Base-by-base conservation (phyloP, 2,329 filamentous ascomycete species). In the Fusarium nanum region DNA sequence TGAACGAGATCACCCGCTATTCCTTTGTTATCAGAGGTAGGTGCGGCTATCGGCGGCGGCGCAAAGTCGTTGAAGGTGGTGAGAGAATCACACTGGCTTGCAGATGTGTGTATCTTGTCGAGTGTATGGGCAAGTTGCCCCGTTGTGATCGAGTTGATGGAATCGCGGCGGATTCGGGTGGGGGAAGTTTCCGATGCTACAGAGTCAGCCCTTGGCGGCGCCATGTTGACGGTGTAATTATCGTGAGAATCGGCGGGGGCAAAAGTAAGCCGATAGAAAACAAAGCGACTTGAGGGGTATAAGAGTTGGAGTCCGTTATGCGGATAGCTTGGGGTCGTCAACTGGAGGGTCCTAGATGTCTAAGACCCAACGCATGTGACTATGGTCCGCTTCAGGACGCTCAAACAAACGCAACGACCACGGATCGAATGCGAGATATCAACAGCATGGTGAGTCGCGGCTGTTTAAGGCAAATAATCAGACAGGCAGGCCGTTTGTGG, bases 61-160 rank as follows among this genome's bases (percentile, higher is more conserved):
- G 92, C 92, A 75, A 97, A 94, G 76, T 98, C 94, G 81, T 97
- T 97, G 81, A 98, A 98, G 11, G 94, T 97, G 4, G 95, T 98
- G 49, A 98, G 85, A 34, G 90, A 88, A 68, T 92, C 92, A 34
- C 92, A 92, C 77, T 93, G 92, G 76, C 92, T 97, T n/a, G 94
- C 94, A 8, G 92, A 90, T 53, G 86, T 93, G 80, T 98, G 95
- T 72, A 98, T 97, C 74, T 93, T 91, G 80, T 97, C 92, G 65
- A 98, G 88, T 20, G 91, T 88, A 67, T 93, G 88, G 34, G 92
- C 89, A 40, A 95, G 85, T 60, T 92, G 90, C 68, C 93, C 92
- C 76, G 89, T 92, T 78, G 83, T 82, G 60, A 82, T 76, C 10
- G 83, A 83, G 64, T 77, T 77, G 64, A 81, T 74, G 30, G 82